phyloP scores from a whole-genome alignment of 1,284 basidiomycete species.

The Cerioporus squamosus region DNA sequence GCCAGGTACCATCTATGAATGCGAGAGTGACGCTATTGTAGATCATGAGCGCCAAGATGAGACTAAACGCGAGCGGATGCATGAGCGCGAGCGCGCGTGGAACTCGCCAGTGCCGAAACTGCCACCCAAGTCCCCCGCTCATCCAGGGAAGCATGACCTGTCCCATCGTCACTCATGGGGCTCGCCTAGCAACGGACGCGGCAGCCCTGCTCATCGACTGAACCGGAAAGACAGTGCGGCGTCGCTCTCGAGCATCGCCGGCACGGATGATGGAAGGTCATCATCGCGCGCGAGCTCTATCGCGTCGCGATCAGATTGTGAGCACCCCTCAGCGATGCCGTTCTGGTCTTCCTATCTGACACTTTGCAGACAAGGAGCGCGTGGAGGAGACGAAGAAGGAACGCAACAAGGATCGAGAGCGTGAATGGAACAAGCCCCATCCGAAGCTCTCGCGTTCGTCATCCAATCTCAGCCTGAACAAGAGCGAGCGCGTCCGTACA shows the following conservation, averaged over 20 bases:
- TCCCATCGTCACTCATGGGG: slow-evolving; percentile 20
- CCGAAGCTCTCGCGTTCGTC: slow-evolving; percentile 33
- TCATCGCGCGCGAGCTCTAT: slow-evolving; percentile 49
- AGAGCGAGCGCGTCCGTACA: slow-evolving; percentile 31
- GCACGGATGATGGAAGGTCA: slow-evolving; percentile 38
- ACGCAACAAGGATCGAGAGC: slow-evolving; percentile 49
- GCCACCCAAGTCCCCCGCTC: slow-evolving; percentile 20
- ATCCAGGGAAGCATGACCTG: slow-evolving; percentile 12
- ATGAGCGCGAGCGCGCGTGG: slow-evolving; percentile 30
- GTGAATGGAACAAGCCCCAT: slow-evolving; percentile 59
- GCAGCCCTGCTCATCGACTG: slow-evolving; percentile 26
- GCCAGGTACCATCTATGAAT: not conserved
- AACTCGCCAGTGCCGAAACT: slow-evolving; percentile 26
- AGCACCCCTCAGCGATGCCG: slow-evolving; percentile 24
- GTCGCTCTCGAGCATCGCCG: slow-evolving; percentile 40
- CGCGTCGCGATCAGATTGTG: slow-evolving; percentile 51
- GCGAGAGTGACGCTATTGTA: not conserved
- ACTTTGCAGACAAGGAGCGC: slow-evolving; percentile 46
- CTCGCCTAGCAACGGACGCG: slow-evolving; percentile 15
- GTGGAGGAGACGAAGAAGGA: slow-evolving; percentile 47
- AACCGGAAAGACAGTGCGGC: slow-evolving; percentile 40
- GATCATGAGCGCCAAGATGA: slow-evolving; percentile 23
- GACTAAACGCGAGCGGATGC: slow-evolving; percentile 16
- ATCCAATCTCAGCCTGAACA: slow-evolving; percentile 29
- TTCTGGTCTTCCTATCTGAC: slow-evolving; percentile 1